Percentiles rank a stretch among this genome's conserved stretches.
phyloP scores from a whole-genome alignment of 2,329 filamentous ascomycete genomes.

The Bimuria novae-zelandiae region DNA sequence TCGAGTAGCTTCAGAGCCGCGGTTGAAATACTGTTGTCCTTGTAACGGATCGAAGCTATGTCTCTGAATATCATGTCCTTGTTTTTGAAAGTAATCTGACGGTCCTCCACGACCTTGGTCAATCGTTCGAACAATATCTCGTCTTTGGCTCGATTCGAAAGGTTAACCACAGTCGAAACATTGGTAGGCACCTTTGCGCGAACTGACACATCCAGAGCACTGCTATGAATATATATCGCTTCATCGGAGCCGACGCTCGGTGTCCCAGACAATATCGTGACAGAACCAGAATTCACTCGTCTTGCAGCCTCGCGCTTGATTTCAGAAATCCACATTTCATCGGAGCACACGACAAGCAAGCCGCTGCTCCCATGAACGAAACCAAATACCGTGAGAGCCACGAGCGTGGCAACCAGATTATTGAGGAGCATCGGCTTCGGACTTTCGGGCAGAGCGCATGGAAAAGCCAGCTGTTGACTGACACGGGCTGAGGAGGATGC shows the following conservation, averaged over 20 bases:
- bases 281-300: neutral
- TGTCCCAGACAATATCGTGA: conserved; percentile 13
- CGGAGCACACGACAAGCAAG: conserved; percentile 9
- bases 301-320: conserved; percentile 7
- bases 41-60: neutral
- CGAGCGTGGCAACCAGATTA: conserved; percentile 3
- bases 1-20: neutral
- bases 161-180: conserved; percentile 9
- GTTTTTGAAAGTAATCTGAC: neutral
- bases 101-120: neutral
- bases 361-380: neutral
- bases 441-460: neutral
- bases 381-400: conserved; percentile 10
- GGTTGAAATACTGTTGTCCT: neutral
- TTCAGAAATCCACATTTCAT: conserved; percentile 10
- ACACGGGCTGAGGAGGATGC: neutral
- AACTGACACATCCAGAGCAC: conserved; percentile 9
- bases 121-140: conserved; percentile 11
- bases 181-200: conserved; percentile 5
- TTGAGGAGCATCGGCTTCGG: neutral
- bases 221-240: conserved; percentile 7
- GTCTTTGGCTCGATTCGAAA: conserved; percentile 11
- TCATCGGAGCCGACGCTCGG: neutral
- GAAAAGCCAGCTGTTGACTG: neutral
- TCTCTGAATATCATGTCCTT: conserved; percentile 6